Evolutionary conservation across 495 filamentous ascomycete genomes (phyloP).

Genomic region (Talaromyces adpressus): DNA sequence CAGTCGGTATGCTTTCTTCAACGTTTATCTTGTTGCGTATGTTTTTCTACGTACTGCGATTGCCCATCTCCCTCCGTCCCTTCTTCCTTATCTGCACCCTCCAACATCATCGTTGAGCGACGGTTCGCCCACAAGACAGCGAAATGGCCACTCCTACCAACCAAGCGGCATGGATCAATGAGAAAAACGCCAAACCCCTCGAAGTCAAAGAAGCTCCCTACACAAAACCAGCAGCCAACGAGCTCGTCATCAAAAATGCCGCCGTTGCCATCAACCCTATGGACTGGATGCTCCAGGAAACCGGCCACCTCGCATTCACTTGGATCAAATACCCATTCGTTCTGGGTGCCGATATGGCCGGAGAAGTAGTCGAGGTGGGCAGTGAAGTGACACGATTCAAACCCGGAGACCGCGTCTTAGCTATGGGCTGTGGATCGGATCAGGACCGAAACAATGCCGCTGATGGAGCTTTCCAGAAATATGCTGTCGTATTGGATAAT

Average conservation of each 20-base stretch:
- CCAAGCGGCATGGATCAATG: conserved; percentile 31
- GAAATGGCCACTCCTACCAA: conserved; percentile 16
- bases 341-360: conserved; percentile 35
- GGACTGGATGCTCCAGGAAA: conserved; percentile 22
- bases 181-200: conserved; percentile 21
- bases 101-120: background rate
- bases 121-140: background rate
- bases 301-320: conserved; percentile 1
- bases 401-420: conserved; percentile 37
- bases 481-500: conserved; percentile 17
- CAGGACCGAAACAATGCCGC: conserved; percentile 18
- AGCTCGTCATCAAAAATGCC: conserved; percentile 31
- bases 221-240: conserved; percentile 20
- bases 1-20: background rate
- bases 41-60: background rate
- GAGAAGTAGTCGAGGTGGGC: conserved; percentile 32
- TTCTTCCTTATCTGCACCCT: background rate
- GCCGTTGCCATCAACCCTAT: conserved; percentile 40
- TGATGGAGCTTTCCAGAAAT: conserved; percentile 37
- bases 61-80: background rate
- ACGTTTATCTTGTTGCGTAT: background rate
- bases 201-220: conserved; percentile 26
- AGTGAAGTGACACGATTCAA: conserved; percentile 23
- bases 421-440: conserved; percentile 9
- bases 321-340: conserved; percentile 17